A percentile compares a stretch with the other conserved stretches of the same genome.
phyloP scores from a whole-genome alignment of 257 asterid genomes.

The Eucommia ulmoides region DNA sequence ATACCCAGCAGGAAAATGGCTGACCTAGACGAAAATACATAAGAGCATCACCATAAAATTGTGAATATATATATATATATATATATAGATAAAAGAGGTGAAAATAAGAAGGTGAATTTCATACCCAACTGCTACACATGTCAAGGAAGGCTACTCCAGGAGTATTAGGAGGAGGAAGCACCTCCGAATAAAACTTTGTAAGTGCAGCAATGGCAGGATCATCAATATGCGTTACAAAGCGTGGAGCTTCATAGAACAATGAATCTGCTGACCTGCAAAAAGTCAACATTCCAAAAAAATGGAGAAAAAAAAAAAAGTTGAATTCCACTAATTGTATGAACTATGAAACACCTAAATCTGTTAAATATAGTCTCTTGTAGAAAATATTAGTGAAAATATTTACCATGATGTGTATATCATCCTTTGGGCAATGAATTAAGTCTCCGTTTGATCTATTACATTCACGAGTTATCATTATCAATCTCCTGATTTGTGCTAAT shows the following conservation, averaged over 20 bases:
- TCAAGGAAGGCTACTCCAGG: constrained; percentile 88
- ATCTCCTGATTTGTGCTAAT: no score
- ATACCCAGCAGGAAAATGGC: constrained; percentile 93
- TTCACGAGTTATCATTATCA: no score
- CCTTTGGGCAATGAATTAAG: no score
- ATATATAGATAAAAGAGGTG: constrained; percentile 2
- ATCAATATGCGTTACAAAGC: constrained; percentile 91
- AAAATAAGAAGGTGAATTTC: constrained; percentile 8
- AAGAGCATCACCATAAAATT: constrained; percentile 7
- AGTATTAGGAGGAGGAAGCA: constrained; percentile 58
- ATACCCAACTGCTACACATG: constrained; percentile 98
- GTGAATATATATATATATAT: neutral
- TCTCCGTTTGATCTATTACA: no score
- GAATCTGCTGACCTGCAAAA: constrained; percentile 75
- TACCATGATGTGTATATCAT: no score
- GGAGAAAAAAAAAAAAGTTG: no score
- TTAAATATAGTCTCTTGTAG: no score
- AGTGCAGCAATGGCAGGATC: constrained; percentile 92
- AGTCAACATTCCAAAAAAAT: no score
- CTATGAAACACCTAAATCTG: no score
- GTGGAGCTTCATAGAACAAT: constrained; percentile 73
- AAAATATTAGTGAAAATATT: no score
- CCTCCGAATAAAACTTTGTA: constrained; percentile 64
- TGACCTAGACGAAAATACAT: constrained; percentile 48
- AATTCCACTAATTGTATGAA: no score